phyloP scores from a whole-genome alignment of 2,329 filamentous ascomycete species.

The Diplocarpon mali region DNA sequence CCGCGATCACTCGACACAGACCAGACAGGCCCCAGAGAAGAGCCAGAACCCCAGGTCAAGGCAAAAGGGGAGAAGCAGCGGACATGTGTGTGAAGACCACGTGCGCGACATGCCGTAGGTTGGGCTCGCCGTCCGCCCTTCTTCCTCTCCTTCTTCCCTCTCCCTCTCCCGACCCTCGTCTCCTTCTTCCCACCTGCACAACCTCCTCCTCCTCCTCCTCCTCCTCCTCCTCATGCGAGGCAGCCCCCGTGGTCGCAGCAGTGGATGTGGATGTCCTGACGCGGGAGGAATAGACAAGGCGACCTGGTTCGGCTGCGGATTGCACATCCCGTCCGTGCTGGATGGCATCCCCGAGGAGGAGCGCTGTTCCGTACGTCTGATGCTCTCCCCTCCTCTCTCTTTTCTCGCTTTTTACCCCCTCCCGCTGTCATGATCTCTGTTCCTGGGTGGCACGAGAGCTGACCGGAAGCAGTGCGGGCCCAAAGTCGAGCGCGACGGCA shows the following conservation, averaged over 20 bases:
- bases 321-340: constrained; percentile 41
- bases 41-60: not conserved
- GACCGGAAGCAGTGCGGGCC: constrained; percentile 31
- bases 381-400: not conserved
- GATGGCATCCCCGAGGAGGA: constrained; percentile 36
- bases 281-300: constrained; percentile 32
- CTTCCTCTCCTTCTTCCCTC: not conserved
- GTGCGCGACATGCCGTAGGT: constrained; percentile 39
- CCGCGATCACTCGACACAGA: not conserved
- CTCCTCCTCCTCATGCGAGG: not conserved
- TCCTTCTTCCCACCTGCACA: constrained; percentile 6
- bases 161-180: not conserved
- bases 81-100: constrained; percentile 40
- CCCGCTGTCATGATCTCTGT: not conserved
- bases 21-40: not conserved
- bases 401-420: too few species aligned
- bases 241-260: not conserved
- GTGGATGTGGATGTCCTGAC: not conserved
- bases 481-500: constrained; percentile 38
- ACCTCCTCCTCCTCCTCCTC: too few species aligned
- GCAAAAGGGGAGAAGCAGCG: not conserved
- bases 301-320: constrained; percentile 43
- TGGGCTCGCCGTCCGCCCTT: not conserved
- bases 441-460: not conserved
- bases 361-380: constrained; percentile 37